Base-by-base conservation (phyloP, 768 basidiomycete species). In the Suillus weaverae region DNA sequence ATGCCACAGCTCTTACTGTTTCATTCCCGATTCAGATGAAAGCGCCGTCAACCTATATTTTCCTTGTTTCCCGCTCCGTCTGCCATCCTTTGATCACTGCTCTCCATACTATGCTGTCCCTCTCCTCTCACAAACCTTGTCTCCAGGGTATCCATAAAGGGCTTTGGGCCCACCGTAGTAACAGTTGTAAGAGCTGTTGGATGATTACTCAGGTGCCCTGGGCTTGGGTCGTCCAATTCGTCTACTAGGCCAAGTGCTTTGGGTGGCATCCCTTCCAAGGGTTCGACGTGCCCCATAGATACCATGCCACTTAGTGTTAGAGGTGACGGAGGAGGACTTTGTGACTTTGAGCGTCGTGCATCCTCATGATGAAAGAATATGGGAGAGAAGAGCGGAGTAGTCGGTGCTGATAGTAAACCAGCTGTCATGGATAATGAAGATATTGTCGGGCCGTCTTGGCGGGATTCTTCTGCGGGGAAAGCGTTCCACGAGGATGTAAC, bases 341-440 rank as follows among this genome's bases (percentile, higher is more conserved):
- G 88, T 26, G 90, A 92, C 71, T 87, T 87, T 44, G 91, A 91
- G 61, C 90, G 85, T 63, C 92, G 85, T 22, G 91, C 89, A 74
- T 94, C 92, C 59, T 89, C 86, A 70, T 94, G 92, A 32, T 94
- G 79, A 83, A 95, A 95, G 7, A 93, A 86, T 65, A 95, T 94
- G 5, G 93, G 93, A 3, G 91, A 92, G 77, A 94, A 95, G 61
- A 95, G 80, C 4, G 93, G 93, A 13, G 93, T 95, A 54, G 85
- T 81, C 1, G 93, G 91, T 48, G 81, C 81, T 35, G 87, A 86
- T 63, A 84, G 82, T 14, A 83, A 76, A 14, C 81, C 78, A 18
- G 81, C 77, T 46, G 81, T 80, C 26, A 84, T 75, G 20, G 83
- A 74, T 53, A 85, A 78, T 63, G 74, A 60, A 48, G 67, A 66